These are phyloP conservation scores for Starmerella ratchasimensis DNA, from an alignment of 805 yeast genomes.

Conservation along the genomic window DNA sequence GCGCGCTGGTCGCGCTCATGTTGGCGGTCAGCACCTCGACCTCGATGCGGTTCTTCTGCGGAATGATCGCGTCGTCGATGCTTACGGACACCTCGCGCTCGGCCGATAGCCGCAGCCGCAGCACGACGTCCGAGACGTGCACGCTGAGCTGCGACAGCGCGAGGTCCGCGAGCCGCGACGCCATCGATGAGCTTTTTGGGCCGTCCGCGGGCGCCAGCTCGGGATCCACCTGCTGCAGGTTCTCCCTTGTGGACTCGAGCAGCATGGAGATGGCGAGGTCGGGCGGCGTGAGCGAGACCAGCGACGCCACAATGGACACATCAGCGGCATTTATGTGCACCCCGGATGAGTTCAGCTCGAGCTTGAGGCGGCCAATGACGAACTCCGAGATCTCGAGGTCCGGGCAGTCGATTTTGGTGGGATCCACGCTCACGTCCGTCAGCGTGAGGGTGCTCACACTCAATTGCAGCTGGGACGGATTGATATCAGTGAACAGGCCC, in stretches of 20 bases:
- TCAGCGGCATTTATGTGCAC: constrained; percentile 47
- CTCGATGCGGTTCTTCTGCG: constrained; percentile 7
- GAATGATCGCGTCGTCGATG: constrained; percentile 7
- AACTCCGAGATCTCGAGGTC: constrained; percentile 54
- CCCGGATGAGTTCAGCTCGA: constrained; percentile 55
- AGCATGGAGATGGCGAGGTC: constrained; percentile 19
- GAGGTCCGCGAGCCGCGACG: constrained; percentile 28
- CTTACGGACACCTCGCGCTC: neutral
- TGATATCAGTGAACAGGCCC: constrained; percentile 67
- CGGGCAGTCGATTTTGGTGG: constrained; percentile 50
- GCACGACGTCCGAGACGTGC: constrained; percentile 10
- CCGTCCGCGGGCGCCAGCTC: neutral
- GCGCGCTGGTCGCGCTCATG: neutral
- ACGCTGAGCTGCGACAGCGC: constrained; percentile 25
- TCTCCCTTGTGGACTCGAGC: constrained; percentile 15
- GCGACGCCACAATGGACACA: constrained; percentile 32
- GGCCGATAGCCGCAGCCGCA: constrained; percentile 1
- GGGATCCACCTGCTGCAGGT: constrained; percentile 2
- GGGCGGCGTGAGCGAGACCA: constrained; percentile 11
- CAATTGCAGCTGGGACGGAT: constrained; percentile 68
- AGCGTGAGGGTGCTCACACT: constrained; percentile 34
- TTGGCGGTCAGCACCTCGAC: constrained; percentile 5
- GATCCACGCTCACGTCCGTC: constrained; percentile 55
- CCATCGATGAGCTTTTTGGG: constrained; percentile 14
- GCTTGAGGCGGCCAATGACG: constrained; percentile 37